Percentiles rank a stretch among this genome's conserved stretches.
These are phyloP conservation scores for Coemansia sp. DNA, from an alignment of 192 early-diverging fungal genomes.

Conservation along the genomic window DNA sequence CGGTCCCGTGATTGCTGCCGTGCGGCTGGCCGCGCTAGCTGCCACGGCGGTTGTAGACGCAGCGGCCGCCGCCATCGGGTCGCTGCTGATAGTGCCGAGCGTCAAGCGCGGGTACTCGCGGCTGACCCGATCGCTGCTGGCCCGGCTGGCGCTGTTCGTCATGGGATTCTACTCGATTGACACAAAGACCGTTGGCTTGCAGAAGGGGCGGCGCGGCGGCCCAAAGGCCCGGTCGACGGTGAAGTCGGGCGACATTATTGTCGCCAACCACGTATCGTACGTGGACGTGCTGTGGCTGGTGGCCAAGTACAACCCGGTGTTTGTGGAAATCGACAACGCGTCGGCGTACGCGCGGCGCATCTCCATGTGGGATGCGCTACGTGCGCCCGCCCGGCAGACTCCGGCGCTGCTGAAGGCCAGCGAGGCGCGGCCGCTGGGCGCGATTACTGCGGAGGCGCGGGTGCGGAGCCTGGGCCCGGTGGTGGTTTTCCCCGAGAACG, in stretches of 20 bases:
- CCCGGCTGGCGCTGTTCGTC: slow-evolving; percentile 60
- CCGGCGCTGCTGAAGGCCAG: slow-evolving; percentile 34
- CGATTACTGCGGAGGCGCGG: slow-evolving; percentile 34
- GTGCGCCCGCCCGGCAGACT: slow-evolving; percentile 20
- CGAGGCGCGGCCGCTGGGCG: slow-evolving; percentile 19
- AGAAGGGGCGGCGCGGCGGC: slow-evolving; percentile 54
- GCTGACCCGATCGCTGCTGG: slow-evolving; percentile 24
- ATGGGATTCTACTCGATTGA: slow-evolving; percentile 76
- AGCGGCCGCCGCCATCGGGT: slow-evolving; percentile 10
- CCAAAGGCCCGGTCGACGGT: not conserved
- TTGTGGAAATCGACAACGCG: slow-evolving; percentile 49
- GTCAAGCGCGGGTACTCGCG: slow-evolving; percentile 12
- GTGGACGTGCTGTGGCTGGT: slow-evolving; percentile 74
- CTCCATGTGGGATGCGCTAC: slow-evolving; percentile 29
- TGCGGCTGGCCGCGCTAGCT: slow-evolving; percentile 49
- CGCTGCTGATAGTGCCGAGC: slow-evolving; percentile 23
- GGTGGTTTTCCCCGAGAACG: slow-evolving; percentile 54
- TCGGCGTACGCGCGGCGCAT: slow-evolving; percentile 21
- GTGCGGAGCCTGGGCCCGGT: slow-evolving; percentile 17
- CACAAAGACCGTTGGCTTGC: slow-evolving; percentile 59
- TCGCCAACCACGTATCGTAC: slow-evolving; percentile 80
- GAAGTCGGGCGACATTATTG: slow-evolving; percentile 67
- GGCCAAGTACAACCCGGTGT: slow-evolving; percentile 56
- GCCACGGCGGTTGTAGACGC: slow-evolving; percentile 48
- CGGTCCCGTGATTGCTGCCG: slow-evolving; percentile 36